Conservation (phyloP, 139 green algal genomes). For the Chlamydomonas sp. region DNA sequence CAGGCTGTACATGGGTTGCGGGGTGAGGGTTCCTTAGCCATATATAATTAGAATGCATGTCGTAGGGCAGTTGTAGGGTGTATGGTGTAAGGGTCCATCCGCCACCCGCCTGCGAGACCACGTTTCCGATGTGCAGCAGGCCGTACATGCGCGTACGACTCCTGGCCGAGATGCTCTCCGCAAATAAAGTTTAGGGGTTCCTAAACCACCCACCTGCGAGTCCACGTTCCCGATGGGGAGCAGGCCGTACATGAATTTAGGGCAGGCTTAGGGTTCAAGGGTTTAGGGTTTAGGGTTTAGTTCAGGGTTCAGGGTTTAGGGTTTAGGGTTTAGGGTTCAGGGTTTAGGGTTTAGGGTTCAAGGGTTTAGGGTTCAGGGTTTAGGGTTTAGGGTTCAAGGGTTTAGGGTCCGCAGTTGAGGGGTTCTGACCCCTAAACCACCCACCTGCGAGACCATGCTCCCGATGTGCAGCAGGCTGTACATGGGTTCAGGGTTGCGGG, state of each 20-base stretch:
- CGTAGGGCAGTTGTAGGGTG: not conserved
- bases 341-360: too few relatives aligned
- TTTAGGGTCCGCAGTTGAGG: constrained; percentile 32
- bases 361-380: too few relatives aligned
- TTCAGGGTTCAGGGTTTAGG: too few relatives aligned
- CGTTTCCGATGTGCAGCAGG: constrained; percentile 22
- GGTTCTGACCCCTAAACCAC: not conserved
- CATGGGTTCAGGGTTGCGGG: too few relatives aligned
- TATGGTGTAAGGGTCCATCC: not conserved
- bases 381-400: constrained; percentile 19
- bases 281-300: too few relatives aligned
- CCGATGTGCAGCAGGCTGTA: too few relatives aligned
- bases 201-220: not conserved
- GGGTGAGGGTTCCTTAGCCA: too few relatives aligned
- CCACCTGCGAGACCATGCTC: too few relatives aligned
- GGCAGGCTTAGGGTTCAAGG: too few relatives aligned
- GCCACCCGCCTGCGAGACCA: not conserved
- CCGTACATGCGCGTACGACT: constrained; percentile 28
- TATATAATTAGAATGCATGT: too few relatives aligned
- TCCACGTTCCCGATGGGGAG: constrained; percentile 22
- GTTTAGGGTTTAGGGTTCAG: too few relatives aligned
- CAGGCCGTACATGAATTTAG: constrained; percentile 26
- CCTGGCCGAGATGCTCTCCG: constrained; percentile 28
- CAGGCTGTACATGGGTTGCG: too few relatives aligned
- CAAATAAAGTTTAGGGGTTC: constrained; percentile 17